phyloP scores from a whole-genome alignment of 2,329 filamentous ascomycete species.

The Neurospora sp. region DNA sequence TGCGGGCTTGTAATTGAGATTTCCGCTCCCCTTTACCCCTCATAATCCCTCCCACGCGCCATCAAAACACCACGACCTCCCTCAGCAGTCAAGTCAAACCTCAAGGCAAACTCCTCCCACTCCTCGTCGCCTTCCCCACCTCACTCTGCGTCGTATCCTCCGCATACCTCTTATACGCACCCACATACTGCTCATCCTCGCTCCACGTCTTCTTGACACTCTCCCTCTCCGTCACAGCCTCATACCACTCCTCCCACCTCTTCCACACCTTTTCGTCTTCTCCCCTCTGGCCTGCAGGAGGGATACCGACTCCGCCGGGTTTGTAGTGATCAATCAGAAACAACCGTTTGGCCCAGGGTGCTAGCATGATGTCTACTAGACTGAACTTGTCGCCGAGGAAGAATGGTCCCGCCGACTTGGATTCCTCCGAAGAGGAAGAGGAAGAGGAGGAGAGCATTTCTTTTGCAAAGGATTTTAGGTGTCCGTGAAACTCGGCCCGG shows the following conservation, averaged over 20 bases:
- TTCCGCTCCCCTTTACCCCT: no score
- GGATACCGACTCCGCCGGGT: constrained; percentile 38
- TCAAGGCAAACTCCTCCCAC: constrained; percentile 49
- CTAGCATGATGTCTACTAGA: constrained; percentile 61
- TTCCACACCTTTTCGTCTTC: constrained; percentile 22
- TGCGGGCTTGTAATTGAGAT: no score
- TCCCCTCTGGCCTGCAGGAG: constrained; percentile 21
- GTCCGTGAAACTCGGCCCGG: constrained; percentile 45
- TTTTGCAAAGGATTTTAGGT: constrained; percentile 49
- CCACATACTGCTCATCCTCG: constrained; percentile 55
- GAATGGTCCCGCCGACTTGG: constrained; percentile 50
- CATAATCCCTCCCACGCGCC: no score
- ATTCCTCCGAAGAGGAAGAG: neutral
- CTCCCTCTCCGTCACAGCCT: constrained; percentile 46
- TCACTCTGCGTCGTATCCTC: constrained; percentile 54
- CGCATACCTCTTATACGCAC: constrained; percentile 59
- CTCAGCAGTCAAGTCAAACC: neutral
- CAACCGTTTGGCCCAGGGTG: constrained; percentile 62
- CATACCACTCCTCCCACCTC: constrained; percentile 56
- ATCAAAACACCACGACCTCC: no score
- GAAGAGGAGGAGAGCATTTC: constrained; percentile 45
- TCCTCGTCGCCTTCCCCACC: constrained; percentile 52
- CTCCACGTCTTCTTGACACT: constrained; percentile 62
- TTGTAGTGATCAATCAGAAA: constrained; percentile 74
- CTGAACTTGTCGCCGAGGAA: constrained; percentile 56